A percentile compares a stretch with the other conserved stretches of the same genome.
These are phyloP conservation scores for Omphalotus guepiniiformis DNA, from an alignment of 768 basidiomycete genomes.

Conservation along the genomic window DNA sequence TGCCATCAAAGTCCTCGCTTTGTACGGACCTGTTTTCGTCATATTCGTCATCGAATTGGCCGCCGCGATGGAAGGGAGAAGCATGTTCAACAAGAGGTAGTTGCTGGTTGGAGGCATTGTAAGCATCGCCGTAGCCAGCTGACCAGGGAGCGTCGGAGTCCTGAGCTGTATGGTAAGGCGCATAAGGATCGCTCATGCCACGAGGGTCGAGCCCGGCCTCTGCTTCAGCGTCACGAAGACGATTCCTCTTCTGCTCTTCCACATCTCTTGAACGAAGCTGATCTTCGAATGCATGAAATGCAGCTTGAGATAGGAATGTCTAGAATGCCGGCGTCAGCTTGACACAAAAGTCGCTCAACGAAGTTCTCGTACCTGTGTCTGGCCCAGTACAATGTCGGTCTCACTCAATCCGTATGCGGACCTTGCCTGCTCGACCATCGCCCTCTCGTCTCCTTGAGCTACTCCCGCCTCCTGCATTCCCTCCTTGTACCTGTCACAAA, in stretches of 20 bases:
- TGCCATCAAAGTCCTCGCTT: conserved; percentile 77
- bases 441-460: conserved; percentile 53
- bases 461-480: conserved; percentile 56
- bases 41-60: conserved; percentile 72
- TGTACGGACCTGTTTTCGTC: conserved; percentile 71
- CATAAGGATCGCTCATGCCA: conserved; percentile 63
- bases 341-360: no score
- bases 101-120: conserved; percentile 59
- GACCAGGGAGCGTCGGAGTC: conserved; percentile 31
- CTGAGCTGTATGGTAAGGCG: conserved; percentile 62
- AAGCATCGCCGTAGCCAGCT: conserved; percentile 48
- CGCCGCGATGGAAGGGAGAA: conserved; percentile 76
- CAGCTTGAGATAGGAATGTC: conserved; percentile 84
- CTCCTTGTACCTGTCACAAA: conserved; percentile 77
- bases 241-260: conserved; percentile 82
- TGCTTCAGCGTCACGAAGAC: conserved; percentile 69
- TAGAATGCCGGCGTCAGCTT: no score
- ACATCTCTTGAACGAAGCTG: conserved; percentile 76
- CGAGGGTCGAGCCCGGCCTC: conserved; percentile 63
- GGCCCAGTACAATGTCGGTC: conserved; percentile 74
- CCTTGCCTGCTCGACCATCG: conserved; percentile 56
- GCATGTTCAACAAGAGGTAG: conserved; percentile 83
- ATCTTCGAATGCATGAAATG: conserved; percentile 89
- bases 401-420: conserved; percentile 57
- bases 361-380: conserved; percentile 83